These are phyloP conservation scores for Amaranthus palmeri DNA, from an alignment of 148 eudicot genomes.

Conservation along the genomic window DNA sequence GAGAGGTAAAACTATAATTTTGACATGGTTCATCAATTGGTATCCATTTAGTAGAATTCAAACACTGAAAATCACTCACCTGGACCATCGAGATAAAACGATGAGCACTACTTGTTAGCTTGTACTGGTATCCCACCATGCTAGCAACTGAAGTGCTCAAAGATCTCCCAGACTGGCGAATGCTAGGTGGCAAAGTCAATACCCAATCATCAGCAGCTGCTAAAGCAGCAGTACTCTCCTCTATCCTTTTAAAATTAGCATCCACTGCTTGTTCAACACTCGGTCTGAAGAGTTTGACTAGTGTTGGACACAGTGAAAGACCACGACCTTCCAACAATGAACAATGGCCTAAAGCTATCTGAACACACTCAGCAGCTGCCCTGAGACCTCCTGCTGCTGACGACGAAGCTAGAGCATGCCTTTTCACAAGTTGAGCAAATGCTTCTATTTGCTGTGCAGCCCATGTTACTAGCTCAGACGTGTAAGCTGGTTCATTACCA, in stretches of 20 bases:
- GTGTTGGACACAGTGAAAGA: conserved; percentile 81
- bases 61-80: conserved; percentile 38
- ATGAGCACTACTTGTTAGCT: conserved; percentile 96
- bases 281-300: conserved; percentile 78
- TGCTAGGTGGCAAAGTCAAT: conserved; percentile 47
- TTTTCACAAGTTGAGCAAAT: conserved; percentile 80
- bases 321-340: conserved; percentile 86
- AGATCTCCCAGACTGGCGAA: conserved; percentile 61
- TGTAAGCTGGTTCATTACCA: conserved; percentile 77
- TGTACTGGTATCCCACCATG: conserved; percentile 55
- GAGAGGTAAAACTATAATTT: not conserved
- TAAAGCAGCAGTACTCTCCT: conserved; percentile 89
- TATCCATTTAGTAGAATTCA: not conserved
- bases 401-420: conserved; percentile 94
- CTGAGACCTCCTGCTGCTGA: conserved; percentile 98
- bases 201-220: conserved; percentile 99
- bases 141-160: conserved; percentile 37
- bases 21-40: not conserved
- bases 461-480: conserved; percentile 96
- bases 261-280: conserved; percentile 92
- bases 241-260: conserved; percentile 89
- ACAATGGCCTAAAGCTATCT: conserved; percentile 95
- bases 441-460: conserved; percentile 88
- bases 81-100: conserved; percentile 89
- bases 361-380: conserved; percentile 99